A percentile compares a stretch with the other conserved stretches of the same genome.
These are phyloP conservation scores for Tetrapisispora arboricola DNA, from an alignment of 805 yeast genomes.

Conservation along the genomic window DNA sequence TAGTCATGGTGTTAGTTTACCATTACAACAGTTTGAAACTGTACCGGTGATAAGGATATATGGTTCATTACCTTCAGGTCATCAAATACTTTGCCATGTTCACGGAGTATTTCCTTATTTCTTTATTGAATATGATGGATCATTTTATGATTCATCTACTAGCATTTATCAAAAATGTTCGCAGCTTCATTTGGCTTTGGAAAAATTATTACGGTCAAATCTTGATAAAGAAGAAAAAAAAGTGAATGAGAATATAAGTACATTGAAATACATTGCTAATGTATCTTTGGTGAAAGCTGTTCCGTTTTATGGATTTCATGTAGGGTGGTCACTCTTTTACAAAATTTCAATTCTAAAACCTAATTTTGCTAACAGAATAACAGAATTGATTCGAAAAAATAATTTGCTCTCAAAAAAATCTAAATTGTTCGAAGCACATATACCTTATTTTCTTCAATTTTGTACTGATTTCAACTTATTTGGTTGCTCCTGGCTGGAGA, in stretches of 20 bases:
- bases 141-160: constrained; percentile 15
- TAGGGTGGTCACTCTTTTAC: constrained; percentile 52
- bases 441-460: constrained; percentile 70
- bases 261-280: constrained; percentile 43
- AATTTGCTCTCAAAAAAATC: constrained; percentile 29
- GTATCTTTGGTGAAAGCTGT: constrained; percentile 59
- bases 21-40: constrained; percentile 28
- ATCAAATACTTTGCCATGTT: constrained; percentile 54
- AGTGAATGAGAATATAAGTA: background rate
- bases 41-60: constrained; percentile 74
- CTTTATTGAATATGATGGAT: constrained; percentile 51
- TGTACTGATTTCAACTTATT: constrained; percentile 71
- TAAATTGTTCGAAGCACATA: constrained; percentile 69
- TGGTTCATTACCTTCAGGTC: constrained; percentile 58
- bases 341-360: constrained; percentile 66
- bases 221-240: constrained; percentile 1
- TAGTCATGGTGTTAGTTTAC: constrained; percentile 28
- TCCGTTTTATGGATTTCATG: constrained; percentile 77
- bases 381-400: constrained; percentile 40
- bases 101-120: constrained; percentile 83
- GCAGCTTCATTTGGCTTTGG: constrained; percentile 36
- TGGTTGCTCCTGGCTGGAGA: constrained; percentile 71
- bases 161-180: constrained; percentile 29
- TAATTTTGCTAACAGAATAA: constrained; percentile 41
- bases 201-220: constrained; percentile 17